Evolutionary conservation across 768 basidiomycete species (phyloP), one percentile per base, ranked within the genome.

Genomic region (Hebeloma cylindrosporum): DNA sequence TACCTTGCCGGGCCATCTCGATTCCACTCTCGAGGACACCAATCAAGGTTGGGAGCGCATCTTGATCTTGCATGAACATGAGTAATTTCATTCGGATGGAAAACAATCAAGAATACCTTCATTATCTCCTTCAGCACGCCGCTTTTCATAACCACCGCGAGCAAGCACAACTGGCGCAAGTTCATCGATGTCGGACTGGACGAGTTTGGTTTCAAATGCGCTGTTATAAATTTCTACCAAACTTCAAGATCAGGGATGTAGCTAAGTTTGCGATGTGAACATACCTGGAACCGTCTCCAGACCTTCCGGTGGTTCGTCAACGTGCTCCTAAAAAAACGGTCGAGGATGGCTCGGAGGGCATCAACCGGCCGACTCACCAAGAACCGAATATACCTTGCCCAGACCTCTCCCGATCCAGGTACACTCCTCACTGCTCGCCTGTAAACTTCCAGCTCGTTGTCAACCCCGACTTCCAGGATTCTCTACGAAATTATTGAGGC

Each of bases 311-410:
- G 52, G 54, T 17, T 65, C 56, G 29, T 63, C 68, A 6, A 56
- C 9, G 17, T 73, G 68, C 63, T 83, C 78, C 74, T 79, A 43
- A 5, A 37, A 41, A 45, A n/a, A n/a, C n/a, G n/a, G n/a, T n/a
- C 20, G 37, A 21, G 26, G 23, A 41, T 52, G 17, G 44, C 29
- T 34, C 20, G n/a, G 14, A 18, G 29, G 5, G 6, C 13, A 30
- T 17, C 35, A 13, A 7, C 3, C 23, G 25, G 17, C 40, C 9
- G 10, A 57, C 76, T 50, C 43, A 87, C 90, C 64, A 87, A 56
- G 51, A 78, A 77, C 28, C 86, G 80, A 9, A 93, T 80, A 60
- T 88, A 88, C 30, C 81, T 73, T 4, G 87, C 82, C 84, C 86
- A 88, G 11, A 89, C 67, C 55, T 88, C 85, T 14, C 90, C 90